Conservation (phyloP, 495 filamentous ascomycete genomes). For the Chaetomidium leptoderma region DNA sequence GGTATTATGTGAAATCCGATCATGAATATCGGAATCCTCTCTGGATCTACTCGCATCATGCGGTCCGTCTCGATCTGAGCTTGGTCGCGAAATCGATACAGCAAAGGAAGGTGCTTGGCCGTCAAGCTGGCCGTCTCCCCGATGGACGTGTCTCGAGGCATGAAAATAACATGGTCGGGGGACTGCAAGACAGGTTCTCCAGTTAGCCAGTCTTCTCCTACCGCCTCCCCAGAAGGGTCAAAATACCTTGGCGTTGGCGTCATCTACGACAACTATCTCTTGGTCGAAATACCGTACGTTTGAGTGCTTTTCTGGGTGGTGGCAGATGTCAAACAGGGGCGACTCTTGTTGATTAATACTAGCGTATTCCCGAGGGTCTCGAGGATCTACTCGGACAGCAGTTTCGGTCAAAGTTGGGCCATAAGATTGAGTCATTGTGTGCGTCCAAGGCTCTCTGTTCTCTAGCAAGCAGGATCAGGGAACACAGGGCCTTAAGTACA, state of each 20-base stretch:
- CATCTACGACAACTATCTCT: neutral
- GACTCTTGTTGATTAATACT: neutral
- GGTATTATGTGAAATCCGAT: neutral
- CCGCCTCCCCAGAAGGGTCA: neutral
- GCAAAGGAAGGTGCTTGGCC: neutral
- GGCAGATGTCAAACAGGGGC: neutral
- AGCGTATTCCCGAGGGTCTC: neutral
- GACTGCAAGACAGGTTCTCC: neutral
- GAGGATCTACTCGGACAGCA: slow-evolving; percentile 1
- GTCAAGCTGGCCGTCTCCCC: neutral
- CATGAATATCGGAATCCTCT: neutral
- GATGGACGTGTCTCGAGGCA: neutral
- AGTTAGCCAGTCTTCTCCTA: neutral
- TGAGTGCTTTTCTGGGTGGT: neutral
- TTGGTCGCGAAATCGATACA: neutral
- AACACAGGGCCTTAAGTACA: no score
- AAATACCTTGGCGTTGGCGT: slow-evolving; percentile 3
- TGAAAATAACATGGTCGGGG: neutral
- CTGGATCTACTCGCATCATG: neutral
- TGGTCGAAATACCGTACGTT: slow-evolving; percentile 1
- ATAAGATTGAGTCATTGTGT: neutral
- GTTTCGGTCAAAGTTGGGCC: neutral
- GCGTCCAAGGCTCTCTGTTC: neutral
- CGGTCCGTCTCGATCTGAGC: neutral
- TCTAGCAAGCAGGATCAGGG: no score